Percentiles rank a stretch among this genome's conserved stretches.
These are phyloP conservation scores for Hypoxylon sp. DNA, from an alignment of 2,329 filamentous ascomycete species.

Conservation along the genomic window DNA sequence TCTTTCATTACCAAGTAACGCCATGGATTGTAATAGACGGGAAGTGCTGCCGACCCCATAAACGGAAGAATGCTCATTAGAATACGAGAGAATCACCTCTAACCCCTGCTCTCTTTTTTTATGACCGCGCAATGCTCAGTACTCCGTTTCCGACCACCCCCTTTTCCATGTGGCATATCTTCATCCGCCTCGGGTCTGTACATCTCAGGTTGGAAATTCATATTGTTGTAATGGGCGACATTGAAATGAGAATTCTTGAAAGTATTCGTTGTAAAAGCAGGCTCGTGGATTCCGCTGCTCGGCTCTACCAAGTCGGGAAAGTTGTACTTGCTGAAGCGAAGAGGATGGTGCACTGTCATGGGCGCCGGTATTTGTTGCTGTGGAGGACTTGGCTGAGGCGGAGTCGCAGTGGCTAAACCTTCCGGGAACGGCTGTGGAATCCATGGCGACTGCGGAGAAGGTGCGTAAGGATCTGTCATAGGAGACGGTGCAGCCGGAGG, in stretches of 20 bases:
- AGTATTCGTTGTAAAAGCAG: slow-evolving; percentile 68
- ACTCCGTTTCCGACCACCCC: slow-evolving; percentile 53
- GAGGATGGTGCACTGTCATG: slow-evolving; percentile 57
- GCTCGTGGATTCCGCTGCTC: slow-evolving; percentile 57
- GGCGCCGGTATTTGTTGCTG: slow-evolving; percentile 51
- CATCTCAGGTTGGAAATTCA: slow-evolving; percentile 71
- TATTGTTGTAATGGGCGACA: slow-evolving; percentile 76
- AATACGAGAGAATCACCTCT: slow-evolving; percentile 47
- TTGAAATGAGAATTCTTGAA: slow-evolving; percentile 79
- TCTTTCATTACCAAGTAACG: slow-evolving; percentile 46
- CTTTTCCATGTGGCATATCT: slow-evolving; percentile 49
- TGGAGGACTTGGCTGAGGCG: slow-evolving; percentile 54
- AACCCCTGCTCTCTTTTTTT: slow-evolving; percentile 54
- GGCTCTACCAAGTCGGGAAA: slow-evolving; percentile 60
- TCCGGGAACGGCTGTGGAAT: slow-evolving; percentile 56
- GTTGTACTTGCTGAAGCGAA: slow-evolving; percentile 71
- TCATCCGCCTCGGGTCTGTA: slow-evolving; percentile 61
- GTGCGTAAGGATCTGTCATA: slow-evolving; percentile 52
- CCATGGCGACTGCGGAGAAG: slow-evolving; percentile 59
- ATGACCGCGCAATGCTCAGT: slow-evolving; percentile 51
- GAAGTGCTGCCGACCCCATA: slow-evolving; percentile 42
- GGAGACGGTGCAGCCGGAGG: slow-evolving; percentile 55
- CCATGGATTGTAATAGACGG: slow-evolving; percentile 40
- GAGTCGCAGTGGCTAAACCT: slow-evolving; percentile 48
- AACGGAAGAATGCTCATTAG: slow-evolving; percentile 45